phyloP scores from a whole-genome alignment of 495 filamentous ascomycete genomes.

The Pseudomonodictys pantanalensis region DNA sequence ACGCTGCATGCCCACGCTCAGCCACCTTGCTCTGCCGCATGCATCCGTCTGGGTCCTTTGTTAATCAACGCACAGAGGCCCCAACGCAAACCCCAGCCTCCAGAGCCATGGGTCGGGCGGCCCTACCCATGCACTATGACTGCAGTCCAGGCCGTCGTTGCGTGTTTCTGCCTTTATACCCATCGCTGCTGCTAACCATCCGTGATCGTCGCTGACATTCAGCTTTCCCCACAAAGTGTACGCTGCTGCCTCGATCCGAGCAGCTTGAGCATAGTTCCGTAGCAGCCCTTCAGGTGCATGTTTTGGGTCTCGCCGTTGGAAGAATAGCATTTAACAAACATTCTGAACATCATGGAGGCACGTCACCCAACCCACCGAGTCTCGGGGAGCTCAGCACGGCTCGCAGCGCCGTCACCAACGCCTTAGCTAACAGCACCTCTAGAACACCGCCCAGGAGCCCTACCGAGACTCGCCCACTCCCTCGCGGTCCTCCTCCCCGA shows the following conservation, averaged over 20 bases:
- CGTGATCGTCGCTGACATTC: too few relatives aligned
- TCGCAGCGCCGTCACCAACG: too few relatives aligned
- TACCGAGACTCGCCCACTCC: slow-evolving; percentile 18
- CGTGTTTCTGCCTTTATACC: neutral
- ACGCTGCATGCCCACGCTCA: too few relatives aligned
- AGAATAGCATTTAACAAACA: too few relatives aligned
- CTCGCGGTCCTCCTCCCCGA: slow-evolving; percentile 8
- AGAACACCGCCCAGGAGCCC: slow-evolving; percentile 4
- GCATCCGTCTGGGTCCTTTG: neutral
- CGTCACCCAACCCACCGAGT: too few relatives aligned
- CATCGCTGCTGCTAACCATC: neutral
- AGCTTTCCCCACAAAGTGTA: too few relatives aligned
- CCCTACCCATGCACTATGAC: neutral
- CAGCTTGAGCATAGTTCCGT: too few relatives aligned
- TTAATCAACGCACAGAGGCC: neutral
- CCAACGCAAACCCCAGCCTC: neutral
- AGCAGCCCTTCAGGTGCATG: too few relatives aligned
- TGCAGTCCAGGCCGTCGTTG: neutral
- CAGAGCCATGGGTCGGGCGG: neutral
- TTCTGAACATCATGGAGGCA: too few relatives aligned
- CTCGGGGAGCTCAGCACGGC: too few relatives aligned
- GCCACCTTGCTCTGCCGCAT: neutral
- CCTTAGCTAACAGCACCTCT: neutral
- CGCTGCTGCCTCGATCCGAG: too few relatives aligned
- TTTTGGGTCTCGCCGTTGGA: too few relatives aligned